Conservation (phyloP, 2,329 filamentous ascomycete species). For the Neophaeococcomyces aloes region DNA sequence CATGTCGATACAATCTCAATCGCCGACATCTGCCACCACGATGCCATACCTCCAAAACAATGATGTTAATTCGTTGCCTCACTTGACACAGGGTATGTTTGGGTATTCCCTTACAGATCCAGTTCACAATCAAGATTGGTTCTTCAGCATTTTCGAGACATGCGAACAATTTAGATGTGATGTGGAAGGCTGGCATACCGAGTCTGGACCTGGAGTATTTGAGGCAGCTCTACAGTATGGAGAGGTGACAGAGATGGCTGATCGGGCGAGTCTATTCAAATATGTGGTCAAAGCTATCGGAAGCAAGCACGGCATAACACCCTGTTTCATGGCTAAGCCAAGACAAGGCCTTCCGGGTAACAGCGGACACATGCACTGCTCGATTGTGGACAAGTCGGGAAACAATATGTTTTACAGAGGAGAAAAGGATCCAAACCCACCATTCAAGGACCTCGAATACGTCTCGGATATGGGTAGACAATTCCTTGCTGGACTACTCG, state of each 20-base stretch:
- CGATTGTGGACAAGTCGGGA: slow-evolving; percentile 66
- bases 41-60: slow-evolving; percentile 65
- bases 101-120: slow-evolving; percentile 83
- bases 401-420: slow-evolving; percentile 76
- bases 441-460: slow-evolving; percentile 63
- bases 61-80: slow-evolving; percentile 60
- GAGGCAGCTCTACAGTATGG: slow-evolving; percentile 88
- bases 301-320: slow-evolving; percentile 79
- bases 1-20: slow-evolving; percentile 33
- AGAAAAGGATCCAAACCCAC: slow-evolving; percentile 57
- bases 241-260: slow-evolving; percentile 80
- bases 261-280: slow-evolving; percentile 88
- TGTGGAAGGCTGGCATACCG: slow-evolving; percentile 92
- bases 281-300: slow-evolving; percentile 84
- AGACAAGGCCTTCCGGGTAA: slow-evolving; percentile 84
- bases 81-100: slow-evolving; percentile 89
- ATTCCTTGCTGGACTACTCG: slow-evolving; percentile 82
- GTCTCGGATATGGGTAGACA: slow-evolving; percentile 83
- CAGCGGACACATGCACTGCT: slow-evolving; percentile 91
- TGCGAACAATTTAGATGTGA: slow-evolving; percentile 68
- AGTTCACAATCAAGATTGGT: slow-evolving; percentile 84
- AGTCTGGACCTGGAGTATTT: slow-evolving; percentile 86
- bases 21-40: slow-evolving; percentile 56
- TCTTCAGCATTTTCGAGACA: slow-evolving; percentile 74
- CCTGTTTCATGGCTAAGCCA: slow-evolving; percentile 98